These are phyloP conservation scores for Lactarius pseudohatsudake DNA, from an alignment of 768 basidiomycete genomes.

Conservation along the genomic window DNA sequence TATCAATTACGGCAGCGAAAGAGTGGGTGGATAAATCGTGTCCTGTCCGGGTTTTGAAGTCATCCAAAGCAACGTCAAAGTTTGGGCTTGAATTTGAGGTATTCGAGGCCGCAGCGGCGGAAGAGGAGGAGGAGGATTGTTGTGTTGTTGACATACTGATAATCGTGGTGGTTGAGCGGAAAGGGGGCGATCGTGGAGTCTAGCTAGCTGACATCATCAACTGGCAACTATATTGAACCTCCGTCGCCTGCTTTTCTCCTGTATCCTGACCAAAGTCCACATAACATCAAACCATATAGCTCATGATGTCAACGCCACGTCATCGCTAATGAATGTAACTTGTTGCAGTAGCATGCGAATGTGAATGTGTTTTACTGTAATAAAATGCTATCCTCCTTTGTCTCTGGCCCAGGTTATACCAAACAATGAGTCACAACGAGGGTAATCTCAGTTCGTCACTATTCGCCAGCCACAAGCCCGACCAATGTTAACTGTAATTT, in stretches of 20 bases:
- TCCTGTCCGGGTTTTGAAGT: conserved; percentile 2
- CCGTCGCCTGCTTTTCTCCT: background rate
- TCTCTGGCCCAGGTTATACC: background rate
- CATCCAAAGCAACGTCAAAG: conserved; percentile 1
- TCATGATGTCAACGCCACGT: background rate
- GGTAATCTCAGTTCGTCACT: background rate
- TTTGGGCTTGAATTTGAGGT: background rate
- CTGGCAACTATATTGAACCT: background rate
- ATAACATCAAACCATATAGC: background rate
- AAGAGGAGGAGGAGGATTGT: background rate
- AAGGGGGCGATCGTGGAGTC: conserved; percentile 1
- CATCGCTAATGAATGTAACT: background rate
- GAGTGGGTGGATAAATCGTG: background rate
- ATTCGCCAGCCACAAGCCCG: background rate
- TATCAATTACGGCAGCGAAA: background rate
- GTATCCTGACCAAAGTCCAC: background rate
- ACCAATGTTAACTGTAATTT: background rate
- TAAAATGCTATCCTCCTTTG: too few species aligned
- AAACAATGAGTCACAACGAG: too few species aligned
- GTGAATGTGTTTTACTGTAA: too few species aligned
- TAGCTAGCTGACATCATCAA: conserved; percentile 1
- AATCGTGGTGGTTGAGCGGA: conserved; percentile 2
- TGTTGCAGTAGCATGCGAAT: too few species aligned
- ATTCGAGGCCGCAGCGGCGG: background rate
- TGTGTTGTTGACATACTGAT: background rate